Evolutionary conservation across 176 grass and related monocot species (phyloP).

Genomic region (Puya raimondii): DNA sequence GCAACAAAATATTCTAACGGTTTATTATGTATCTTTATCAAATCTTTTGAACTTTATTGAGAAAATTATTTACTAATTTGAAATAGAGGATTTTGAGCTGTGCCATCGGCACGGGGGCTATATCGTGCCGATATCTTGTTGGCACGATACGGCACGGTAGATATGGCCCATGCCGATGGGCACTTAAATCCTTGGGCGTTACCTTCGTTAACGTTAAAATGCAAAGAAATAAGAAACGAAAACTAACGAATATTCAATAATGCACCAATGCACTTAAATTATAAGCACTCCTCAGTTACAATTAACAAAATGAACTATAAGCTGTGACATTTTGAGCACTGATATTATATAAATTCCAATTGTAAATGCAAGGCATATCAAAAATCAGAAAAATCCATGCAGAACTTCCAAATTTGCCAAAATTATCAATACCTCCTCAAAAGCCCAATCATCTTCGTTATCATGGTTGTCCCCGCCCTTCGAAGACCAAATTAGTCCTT

Average conservation of each 20-base stretch:
- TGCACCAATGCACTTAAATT: not conserved
- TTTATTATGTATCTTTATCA: no score
- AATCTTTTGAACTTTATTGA: no score
- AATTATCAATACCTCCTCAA: constrained; percentile 16
- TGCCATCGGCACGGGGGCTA: not conserved
- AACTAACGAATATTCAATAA: not conserved
- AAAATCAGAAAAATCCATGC: not conserved
- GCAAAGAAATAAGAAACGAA: not conserved
- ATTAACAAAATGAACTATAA: no score
- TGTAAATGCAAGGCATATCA: not conserved
- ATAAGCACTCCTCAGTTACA: not conserved
- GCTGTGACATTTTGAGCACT: no score
- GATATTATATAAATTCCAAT: no score
- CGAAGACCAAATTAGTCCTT: constrained; percentile 96
- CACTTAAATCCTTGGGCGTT: not conserved
- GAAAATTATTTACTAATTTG: no score
- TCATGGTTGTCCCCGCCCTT: constrained; percentile 41
- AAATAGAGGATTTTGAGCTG: not conserved
- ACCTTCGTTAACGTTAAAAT: not conserved
- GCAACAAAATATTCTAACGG: no score
- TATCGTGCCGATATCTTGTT: not conserved
- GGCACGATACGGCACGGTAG: not conserved
- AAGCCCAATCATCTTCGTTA: constrained; percentile 61
- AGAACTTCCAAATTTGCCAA: not conserved
- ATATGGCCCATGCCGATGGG: not conserved